These are phyloP conservation scores for Paramecium octaurelia DNA, from an alignment of 73 alveolate species.

Conservation along the genomic window DNA sequence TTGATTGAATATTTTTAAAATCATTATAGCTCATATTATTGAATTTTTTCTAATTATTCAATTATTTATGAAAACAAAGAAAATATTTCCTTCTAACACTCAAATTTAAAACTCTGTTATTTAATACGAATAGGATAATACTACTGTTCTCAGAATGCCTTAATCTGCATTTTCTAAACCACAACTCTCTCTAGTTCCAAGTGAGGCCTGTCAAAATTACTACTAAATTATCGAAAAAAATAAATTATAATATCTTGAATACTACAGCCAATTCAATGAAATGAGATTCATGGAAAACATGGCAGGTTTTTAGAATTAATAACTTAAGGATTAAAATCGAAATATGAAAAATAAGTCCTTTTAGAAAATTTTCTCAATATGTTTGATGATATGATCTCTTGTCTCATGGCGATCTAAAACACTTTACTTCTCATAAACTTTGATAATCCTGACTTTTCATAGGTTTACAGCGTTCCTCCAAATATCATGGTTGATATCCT, in stretches of 20 bases:
- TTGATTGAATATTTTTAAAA: background rate
- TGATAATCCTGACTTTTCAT: background rate
- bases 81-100: constrained; percentile 16
- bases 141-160: background rate
- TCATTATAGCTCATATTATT: background rate
- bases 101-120: background rate
- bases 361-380: constrained; percentile 9
- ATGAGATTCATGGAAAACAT: constrained; percentile 41
- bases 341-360: background rate
- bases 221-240: constrained; percentile 31
- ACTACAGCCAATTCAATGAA: background rate
- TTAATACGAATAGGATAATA: background rate
- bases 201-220: constrained; percentile 6
- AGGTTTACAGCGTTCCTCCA: background rate
- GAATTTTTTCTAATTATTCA: background rate
- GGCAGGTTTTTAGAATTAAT: background rate
- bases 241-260: background rate
- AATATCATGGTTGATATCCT: background rate
- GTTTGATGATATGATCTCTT: constrained; percentile 31
- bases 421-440: constrained; percentile 13
- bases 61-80: background rate
- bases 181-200: constrained; percentile 19
- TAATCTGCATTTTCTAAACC: constrained; percentile 15
- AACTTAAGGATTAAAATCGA: constrained; percentile 20
- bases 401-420: background rate